Base-by-base conservation (phyloP, 2,329 filamentous ascomycete genomes). In the Huntiella bhutanensis region DNA sequence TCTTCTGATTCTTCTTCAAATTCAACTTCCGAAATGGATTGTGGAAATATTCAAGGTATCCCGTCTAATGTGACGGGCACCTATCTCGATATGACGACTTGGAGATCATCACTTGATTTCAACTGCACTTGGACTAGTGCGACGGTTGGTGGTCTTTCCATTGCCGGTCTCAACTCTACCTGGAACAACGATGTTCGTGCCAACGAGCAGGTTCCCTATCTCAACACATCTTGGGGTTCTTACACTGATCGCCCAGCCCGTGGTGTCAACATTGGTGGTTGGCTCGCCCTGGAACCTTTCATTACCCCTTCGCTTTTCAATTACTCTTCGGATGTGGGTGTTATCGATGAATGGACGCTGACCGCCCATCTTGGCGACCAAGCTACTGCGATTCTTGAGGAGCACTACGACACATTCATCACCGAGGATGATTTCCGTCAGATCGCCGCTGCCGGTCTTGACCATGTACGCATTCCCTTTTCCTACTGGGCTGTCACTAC, bases 251-350 rank as follows among this genome's bases (percentile, higher is more conserved):
- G 67, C 54, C 77, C 77, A 1, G 75, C 81, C 43, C 69, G 79
- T 36, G 80, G 80, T 4, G 74, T 84, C 38, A 84, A 83, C 54
- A 53, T 84, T 2, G 80, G 80, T 37, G 80, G 80, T 13, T 85
- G 80, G 80, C 66, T 85, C 1, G 75, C 74, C 4, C 62, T 83
- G 19, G 80, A 85, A 57, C 81, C 81, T 1, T 83, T 82, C 58
- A 85, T 85, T 54, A 80, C 76, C 1, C 81, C 81, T 0, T 84
- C 80, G 0, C 65, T 82, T 39, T 85, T 85, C 59, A 64, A 69
- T 45, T 55, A 58, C 33, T 78, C 52, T 45, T 8, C 8, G n/a
- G 6, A 28, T 2, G 44, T 48, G 6, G 56, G 54, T 33, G 51
- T 69, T 39, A 57, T 70, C 10, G 69, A 72, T 50, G 69, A 72